A percentile compares a stretch with the other conserved stretches of the same genome.
Conservation (phyloP, 805 yeast species). For the Metschnikowia cerradonensis region DNA sequence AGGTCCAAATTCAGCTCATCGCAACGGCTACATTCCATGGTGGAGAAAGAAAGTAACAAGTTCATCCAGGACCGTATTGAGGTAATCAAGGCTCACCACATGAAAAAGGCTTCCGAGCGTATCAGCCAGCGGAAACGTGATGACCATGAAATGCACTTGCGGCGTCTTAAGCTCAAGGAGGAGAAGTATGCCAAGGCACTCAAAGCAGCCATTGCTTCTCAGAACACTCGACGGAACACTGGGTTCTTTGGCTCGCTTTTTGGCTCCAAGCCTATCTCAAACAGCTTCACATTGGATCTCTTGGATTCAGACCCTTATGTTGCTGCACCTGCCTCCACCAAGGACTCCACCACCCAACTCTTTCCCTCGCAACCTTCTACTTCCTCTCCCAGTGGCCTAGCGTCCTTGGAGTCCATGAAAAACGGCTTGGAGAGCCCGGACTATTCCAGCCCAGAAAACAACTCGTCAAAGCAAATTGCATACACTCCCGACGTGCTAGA, state of each 20-base stretch:
- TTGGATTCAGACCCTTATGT: neutral
- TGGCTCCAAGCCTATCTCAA: slow-evolving; percentile 18
- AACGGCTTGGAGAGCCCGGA: neutral
- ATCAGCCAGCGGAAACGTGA: slow-evolving; percentile 36
- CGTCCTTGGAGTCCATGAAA: neutral
- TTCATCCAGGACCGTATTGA: slow-evolving; percentile 39
- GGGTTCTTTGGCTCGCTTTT: slow-evolving; percentile 32
- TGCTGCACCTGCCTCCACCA: neutral
- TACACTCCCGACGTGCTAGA: neutral
- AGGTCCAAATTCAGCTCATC: slow-evolving; percentile 20
- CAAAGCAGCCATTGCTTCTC: slow-evolving; percentile 24
- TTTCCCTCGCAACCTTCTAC: neutral
- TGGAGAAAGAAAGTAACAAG: slow-evolving; percentile 35
- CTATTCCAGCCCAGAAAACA: neutral
- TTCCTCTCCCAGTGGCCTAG: neutral
- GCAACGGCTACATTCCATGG: slow-evolving; percentile 24
- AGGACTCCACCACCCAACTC: neutral
- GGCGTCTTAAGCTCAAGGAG: slow-evolving; percentile 33
- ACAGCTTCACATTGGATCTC: slow-evolving; percentile 12
- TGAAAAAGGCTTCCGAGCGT: slow-evolving; percentile 32
- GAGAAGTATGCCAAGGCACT: slow-evolving; percentile 35
- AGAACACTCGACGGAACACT: slow-evolving; percentile 17
- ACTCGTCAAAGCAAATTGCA: neutral
- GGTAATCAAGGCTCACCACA: slow-evolving; percentile 35
- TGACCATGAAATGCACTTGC: slow-evolving; percentile 37